Base-by-base conservation (phyloP, 129 eudicot genomes). In the Oenanthe sinensis region DNA sequence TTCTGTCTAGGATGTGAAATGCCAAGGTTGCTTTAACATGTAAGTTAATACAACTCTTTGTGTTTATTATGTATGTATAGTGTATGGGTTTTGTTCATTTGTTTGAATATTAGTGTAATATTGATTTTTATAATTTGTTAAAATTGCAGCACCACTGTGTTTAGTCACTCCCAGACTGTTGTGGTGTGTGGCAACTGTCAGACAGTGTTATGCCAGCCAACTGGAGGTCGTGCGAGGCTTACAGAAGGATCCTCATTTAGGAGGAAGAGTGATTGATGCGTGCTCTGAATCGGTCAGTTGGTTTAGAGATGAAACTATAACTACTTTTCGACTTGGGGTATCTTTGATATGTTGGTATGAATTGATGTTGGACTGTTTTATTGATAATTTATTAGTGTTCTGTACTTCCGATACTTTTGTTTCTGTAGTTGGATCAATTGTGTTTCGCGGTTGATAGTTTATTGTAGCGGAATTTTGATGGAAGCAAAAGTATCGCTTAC, bases 1-100 rank as follows among this genome's bases (percentile, higher is more conserved):
- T 67, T 20, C n/a, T 37, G 52, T 39, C 77, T 70, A 88, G 91
- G 91, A 88, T 49, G 91, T 88, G 42, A 88, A 88, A 80, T 88
- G 91, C 79, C 89, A 88, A 40, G 91, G 91, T 17, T 88, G 89
- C 79, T 88, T 85, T 26, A 88, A 83, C 82, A 88, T 85, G 91
- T 88, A 50, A 88, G 91, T 14, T 1, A 13, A 46, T 46, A 46
- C 3, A 46, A 46, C 3, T 46, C 8, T 46, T 17, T 30, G 30
- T 73, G 24, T 11, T 6, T 6, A 33, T 2, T 45, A 15, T 16
- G 3, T 12, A 19, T 44, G 3, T 7, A 8, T 10, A 2, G 16
- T 24, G 42, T 2, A 42, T 22, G 14, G 16, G 2, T 36, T 44
- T 14, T 54, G 4, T 24, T 45, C 24, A 30, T 36, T 37, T 13